phyloP scores from a whole-genome alignment of 2,329 filamentous ascomycete genomes.

The Nemania sp. region DNA sequence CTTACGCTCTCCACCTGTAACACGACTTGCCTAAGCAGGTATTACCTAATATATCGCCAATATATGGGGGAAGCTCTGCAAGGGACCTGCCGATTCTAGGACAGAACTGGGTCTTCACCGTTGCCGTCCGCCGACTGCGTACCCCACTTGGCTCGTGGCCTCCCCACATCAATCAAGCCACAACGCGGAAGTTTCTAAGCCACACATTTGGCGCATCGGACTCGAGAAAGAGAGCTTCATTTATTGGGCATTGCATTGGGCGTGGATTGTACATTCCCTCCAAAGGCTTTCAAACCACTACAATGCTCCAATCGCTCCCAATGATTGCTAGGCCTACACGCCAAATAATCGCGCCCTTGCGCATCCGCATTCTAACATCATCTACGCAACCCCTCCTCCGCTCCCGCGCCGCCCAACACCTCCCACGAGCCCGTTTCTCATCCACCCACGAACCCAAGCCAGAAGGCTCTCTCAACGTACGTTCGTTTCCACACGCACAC shows the following conservation, averaged over 20 bases:
- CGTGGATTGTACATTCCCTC: too few relatives aligned
- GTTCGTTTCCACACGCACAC: not conserved
- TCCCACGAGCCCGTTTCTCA: conserved; percentile 38
- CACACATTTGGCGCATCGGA: not conserved
- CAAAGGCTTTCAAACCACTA: not conserved
- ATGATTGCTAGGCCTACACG: conserved; percentile 26
- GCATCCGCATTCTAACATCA: conserved; percentile 35
- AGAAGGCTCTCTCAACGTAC: conserved; percentile 39
- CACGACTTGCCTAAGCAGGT: conserved; percentile 2
- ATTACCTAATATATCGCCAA: conserved; percentile 25
- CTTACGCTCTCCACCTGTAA: not conserved
- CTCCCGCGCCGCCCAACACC: conserved; percentile 24
- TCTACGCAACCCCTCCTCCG: conserved; percentile 13
- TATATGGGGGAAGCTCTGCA: conserved; percentile 29
- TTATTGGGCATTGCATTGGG: too few relatives aligned
- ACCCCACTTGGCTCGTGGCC: conserved; percentile 7
- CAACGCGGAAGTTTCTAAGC: not conserved
- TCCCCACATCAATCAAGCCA: conserved; percentile 19
- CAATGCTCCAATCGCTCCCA: not conserved
- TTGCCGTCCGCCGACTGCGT: not conserved
- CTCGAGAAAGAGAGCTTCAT: not conserved
- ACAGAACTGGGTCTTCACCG: not conserved
- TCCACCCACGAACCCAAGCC: conserved; percentile 34
- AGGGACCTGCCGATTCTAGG: conserved; percentile 34
- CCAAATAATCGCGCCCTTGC: conserved; percentile 32